Evolutionary conservation across 768 basidiomycete species (phyloP).

Genomic region (Tricholoma terreum): DNA sequence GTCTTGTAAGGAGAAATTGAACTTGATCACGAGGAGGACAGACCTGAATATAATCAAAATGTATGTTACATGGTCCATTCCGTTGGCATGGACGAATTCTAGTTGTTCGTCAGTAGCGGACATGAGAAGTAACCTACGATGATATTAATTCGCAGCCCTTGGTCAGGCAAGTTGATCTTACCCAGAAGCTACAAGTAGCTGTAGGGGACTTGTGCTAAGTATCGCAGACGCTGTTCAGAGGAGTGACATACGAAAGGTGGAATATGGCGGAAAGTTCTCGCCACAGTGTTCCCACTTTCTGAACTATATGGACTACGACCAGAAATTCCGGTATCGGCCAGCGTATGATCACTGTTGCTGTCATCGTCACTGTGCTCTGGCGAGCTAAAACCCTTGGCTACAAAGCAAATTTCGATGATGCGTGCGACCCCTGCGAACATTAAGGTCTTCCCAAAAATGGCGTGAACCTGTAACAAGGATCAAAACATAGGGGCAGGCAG

Average conservation of each 20-base stretch:
- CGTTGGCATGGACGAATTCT: constrained; percentile 58
- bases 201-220: constrained; percentile 6
- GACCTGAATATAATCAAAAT: constrained; percentile 81
- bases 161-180: constrained; percentile 27
- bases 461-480: constrained; percentile 57
- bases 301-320: constrained; percentile 11
- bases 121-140: constrained; percentile 77
- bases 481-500: not conserved
- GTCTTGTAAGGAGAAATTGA: not conserved
- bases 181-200: constrained; percentile 77
- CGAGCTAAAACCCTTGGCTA: constrained; percentile 35
- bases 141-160: not conserved
- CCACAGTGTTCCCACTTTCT: constrained; percentile 32
- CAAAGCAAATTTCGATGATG: constrained; percentile 82
- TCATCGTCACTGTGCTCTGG: constrained; percentile 43
- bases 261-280: constrained; percentile 77
- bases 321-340: constrained; percentile 36
- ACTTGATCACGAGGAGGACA: constrained; percentile 13
- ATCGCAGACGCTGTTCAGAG: not conserved
- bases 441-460: constrained; percentile 79
- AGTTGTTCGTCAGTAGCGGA: constrained; percentile 93
- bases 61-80: constrained; percentile 92
- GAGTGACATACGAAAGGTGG: constrained; percentile 74
- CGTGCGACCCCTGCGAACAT: constrained; percentile 81
- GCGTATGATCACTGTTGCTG: constrained; percentile 62